Evolutionary conservation across 2,329 filamentous ascomycete species (phyloP), one percentile per base, ranked within the genome.

Genomic region (Dactylellina drechsleri): DNA sequence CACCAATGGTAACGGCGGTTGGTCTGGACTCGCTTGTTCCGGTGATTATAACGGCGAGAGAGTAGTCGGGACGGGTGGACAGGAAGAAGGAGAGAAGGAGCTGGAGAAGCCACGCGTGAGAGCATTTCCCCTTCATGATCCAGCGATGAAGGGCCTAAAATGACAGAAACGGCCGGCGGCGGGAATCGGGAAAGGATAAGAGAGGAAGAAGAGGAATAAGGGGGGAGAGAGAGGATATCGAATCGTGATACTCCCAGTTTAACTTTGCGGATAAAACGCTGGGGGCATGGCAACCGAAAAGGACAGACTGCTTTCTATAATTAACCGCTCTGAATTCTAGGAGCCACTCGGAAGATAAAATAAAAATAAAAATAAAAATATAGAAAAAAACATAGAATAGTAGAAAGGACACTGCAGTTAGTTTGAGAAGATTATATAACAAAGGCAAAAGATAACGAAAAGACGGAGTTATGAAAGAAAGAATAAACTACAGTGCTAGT

Each of bases 51-150:
- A 49, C 66, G n/a, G 70, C 62, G 47, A 61, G 36, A 40, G 62
- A 31, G 28, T 20, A 49, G 23, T 57, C 28, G 58, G 58, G 43
- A 20, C 64, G n/a, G 41, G 15, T 20, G 56, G 54, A 23, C 41
- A 66, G 61, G 52, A 54, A 16, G 31, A 36, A 36, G 16, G 65
- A 20, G 49, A 67, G 50, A 15, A 67, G 57, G 45, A 67, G 70
- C 62, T 67, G 70, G 70, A 66, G 57, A 59, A 64, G 62, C 56
- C 68, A 73, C 54, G 67, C 61, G 61, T 40, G 26, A 40, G 56
- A 52, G 58, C 70, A 74, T 74, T 67, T 74, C 70, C 62, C 57
- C 31, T 36, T 74, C 70, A 74, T 74, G 70, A 26, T 74, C 70
- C 70, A 66, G 45, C 31, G 5, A 62, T 62, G 59, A 49, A 49